Evolutionary conservation across 2,329 filamentous ascomycete species (phyloP).

Genomic region (Botrytis paeoniae): DNA sequence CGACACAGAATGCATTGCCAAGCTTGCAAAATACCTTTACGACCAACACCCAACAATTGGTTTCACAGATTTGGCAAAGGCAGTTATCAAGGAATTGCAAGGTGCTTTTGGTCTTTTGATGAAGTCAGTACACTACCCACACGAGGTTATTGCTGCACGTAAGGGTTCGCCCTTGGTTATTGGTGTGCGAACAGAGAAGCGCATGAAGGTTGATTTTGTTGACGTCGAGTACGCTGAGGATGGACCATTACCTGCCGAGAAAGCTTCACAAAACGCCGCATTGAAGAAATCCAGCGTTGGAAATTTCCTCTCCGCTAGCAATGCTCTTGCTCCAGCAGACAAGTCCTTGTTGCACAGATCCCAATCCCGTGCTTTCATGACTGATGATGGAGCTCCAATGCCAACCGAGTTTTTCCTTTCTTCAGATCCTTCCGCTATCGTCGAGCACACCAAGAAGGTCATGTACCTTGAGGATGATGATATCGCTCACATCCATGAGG

Average conservation of each 20-base stretch:
- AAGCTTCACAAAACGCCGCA: slow-evolving; percentile 92
- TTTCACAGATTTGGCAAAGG: slow-evolving; percentile 95
- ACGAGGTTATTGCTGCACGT: slow-evolving; percentile 95
- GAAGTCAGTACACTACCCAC: slow-evolving; percentile 98
- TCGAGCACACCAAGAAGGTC: slow-evolving; percentile 99
- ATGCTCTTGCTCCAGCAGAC: slow-evolving; percentile 83
- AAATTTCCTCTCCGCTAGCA: slow-evolving; percentile 63
- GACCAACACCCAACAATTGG: slow-evolving; percentile 91
- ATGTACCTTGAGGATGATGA: slow-evolving; percentile 99
- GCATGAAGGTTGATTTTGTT: slow-evolving; percentile 99
- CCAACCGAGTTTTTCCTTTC: slow-evolving; percentile 99
- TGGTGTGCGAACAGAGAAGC: slow-evolving; percentile 93
- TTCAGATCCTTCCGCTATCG: slow-evolving; percentile 95
- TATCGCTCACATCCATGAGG: slow-evolving; percentile 99
- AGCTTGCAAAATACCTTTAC: slow-evolving; percentile 97
- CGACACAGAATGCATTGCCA: slow-evolving; percentile 98
- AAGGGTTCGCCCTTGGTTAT: slow-evolving; percentile 98
- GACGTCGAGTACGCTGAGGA: slow-evolving; percentile 94
- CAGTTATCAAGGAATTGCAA: slow-evolving; percentile 96
- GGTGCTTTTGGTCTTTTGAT: slow-evolving; percentile 95
- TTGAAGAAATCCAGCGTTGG: slow-evolving; percentile 79
- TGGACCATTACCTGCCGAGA: slow-evolving; percentile 81
- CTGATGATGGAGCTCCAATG: slow-evolving; percentile 95
- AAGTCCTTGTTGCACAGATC: slow-evolving; percentile 98
- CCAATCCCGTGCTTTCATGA: slow-evolving; percentile 97